These are phyloP conservation scores for Boletus fagicola DNA, from an alignment of 768 basidiomycete genomes.

Conservation along the genomic window DNA sequence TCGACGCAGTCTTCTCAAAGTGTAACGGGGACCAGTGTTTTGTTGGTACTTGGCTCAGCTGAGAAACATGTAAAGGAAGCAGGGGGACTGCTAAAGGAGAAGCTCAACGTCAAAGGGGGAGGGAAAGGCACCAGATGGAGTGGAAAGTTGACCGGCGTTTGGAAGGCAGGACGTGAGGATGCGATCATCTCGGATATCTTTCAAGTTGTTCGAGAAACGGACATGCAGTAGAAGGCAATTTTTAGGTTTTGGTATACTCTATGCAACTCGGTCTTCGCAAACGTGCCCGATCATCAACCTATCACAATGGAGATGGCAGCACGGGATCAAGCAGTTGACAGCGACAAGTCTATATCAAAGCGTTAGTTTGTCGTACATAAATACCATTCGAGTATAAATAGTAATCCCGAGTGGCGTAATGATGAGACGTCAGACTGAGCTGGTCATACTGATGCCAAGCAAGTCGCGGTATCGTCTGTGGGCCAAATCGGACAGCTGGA, in stretches of 20 bases:
- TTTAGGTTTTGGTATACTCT: neutral
- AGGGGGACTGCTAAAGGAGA: slow-evolving; percentile 56
- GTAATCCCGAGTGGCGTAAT: neutral
- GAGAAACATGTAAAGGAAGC: slow-evolving; percentile 56
- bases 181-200: slow-evolving; percentile 19
- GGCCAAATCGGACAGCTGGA: neutral
- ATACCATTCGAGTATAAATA: neutral
- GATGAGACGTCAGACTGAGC: neutral
- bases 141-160: slow-evolving; percentile 60
- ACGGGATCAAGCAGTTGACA: neutral
- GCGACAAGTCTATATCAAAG: neutral
- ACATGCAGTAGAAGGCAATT: neutral
- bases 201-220: slow-evolving; percentile 10
- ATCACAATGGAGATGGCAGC: too few relatives aligned
- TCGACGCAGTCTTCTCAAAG: slow-evolving; percentile 63
- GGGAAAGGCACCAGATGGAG: slow-evolving; percentile 77
- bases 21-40: slow-evolving; percentile 46
- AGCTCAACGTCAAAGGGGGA: slow-evolving; percentile 68
- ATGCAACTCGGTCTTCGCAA: neutral
- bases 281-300: neutral
- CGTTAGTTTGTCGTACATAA: too few relatives aligned
- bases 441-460: neutral
- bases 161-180: slow-evolving; percentile 26
- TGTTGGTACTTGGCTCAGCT: slow-evolving; percentile 60
- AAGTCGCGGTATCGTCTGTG: neutral